Evolutionary conservation across 2,329 filamentous ascomycete species (phyloP), one percentile per base, ranked within the genome.

Genomic region (Diaporthe caulivora): DNA sequence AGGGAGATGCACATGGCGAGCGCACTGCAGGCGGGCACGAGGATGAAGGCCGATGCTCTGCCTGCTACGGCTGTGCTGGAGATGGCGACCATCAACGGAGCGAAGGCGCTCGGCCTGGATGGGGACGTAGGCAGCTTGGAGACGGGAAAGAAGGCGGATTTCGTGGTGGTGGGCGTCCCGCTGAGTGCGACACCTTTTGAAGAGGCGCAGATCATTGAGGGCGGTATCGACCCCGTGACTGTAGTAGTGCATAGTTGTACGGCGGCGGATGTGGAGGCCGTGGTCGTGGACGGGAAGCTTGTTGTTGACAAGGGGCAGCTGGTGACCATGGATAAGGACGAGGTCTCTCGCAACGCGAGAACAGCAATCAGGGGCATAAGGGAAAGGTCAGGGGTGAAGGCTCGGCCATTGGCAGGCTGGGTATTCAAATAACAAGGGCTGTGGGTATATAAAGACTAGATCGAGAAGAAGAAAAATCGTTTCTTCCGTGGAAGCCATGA

Each of bases 11-110:
- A 86, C 65, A 80, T 88, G 0, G 86, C 87, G 0, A 84, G 82
- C 0, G 85, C 88, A 15, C 78, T 89, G 44, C 87, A 89, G 74
- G 86, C 86, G 75, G 85, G 85, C 24, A 73, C 77, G 3, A 81
- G 80, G 6, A 80, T 82, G 58, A 82, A 88, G 74, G 85, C 87
- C 2, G 81, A 79, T 0, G 75, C 81, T 0, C 79, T 88, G 0
- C 81, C 82, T 0, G 87, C 87, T 0, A 83, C 87, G 72, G 80
- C 80, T 0, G 86, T 85, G 2, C 78, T 88, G 34, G 84, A 86
- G 75, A 87, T 89, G 85, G 86, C 86, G 0, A 88, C 87, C 0
- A 86, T 88, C 74, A 84, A 86, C 67, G 87, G 86, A 0, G 87
- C 87, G 0, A 83, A 80, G 71, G 86, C 87, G 0, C 76, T 89